Evolutionary conservation across 2,329 filamentous ascomycete genomes (phyloP).

Genomic region (Lecanicillium sp.): DNA sequence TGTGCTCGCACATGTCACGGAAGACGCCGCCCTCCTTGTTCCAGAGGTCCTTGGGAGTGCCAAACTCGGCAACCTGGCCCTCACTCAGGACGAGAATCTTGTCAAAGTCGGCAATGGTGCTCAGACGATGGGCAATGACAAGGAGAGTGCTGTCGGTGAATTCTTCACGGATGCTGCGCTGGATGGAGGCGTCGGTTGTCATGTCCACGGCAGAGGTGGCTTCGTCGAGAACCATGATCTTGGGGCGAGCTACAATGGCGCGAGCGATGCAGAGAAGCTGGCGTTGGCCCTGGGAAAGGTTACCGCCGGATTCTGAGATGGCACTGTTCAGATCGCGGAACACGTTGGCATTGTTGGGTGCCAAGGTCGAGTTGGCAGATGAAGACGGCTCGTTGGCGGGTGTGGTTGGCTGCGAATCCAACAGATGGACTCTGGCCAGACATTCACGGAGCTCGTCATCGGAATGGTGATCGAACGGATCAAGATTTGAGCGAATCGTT

Average conservation of each 20-base stretch:
- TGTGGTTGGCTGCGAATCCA: conserved; percentile 32
- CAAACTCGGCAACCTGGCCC: conserved; percentile 60
- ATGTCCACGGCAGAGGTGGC: conserved; percentile 74
- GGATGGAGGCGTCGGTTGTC: conserved; percentile 65
- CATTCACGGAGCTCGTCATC: conserved; percentile 63
- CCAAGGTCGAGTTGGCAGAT: conserved; percentile 21
- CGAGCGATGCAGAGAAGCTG: conserved; percentile 69
- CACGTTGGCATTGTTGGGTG: conserved; percentile 51
- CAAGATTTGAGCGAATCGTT: conserved; percentile 67
- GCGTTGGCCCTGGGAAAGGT: conserved; percentile 67
- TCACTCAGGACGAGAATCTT: conserved; percentile 63
- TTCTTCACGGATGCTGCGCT: conserved; percentile 63
- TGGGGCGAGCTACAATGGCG: conserved; percentile 62
- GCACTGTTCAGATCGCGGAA: conserved; percentile 54
- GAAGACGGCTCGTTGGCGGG: conserved; percentile 30
- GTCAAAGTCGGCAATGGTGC: conserved; percentile 71
- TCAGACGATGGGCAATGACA: conserved; percentile 68
- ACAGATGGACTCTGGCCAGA: conserved; percentile 62
- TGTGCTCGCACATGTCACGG: conserved; percentile 54
- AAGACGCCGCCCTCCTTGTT: conserved; percentile 45
- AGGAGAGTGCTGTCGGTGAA: conserved; percentile 61
- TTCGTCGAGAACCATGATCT: conserved; percentile 74
- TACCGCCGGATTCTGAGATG: conserved; percentile 64
- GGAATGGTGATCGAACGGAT: conserved; percentile 63
- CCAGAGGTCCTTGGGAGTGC: conserved; percentile 55